Evolutionary conservation across 768 basidiomycete species (phyloP), one percentile per base, ranked within the genome.

Genomic region (Russula compacta): DNA sequence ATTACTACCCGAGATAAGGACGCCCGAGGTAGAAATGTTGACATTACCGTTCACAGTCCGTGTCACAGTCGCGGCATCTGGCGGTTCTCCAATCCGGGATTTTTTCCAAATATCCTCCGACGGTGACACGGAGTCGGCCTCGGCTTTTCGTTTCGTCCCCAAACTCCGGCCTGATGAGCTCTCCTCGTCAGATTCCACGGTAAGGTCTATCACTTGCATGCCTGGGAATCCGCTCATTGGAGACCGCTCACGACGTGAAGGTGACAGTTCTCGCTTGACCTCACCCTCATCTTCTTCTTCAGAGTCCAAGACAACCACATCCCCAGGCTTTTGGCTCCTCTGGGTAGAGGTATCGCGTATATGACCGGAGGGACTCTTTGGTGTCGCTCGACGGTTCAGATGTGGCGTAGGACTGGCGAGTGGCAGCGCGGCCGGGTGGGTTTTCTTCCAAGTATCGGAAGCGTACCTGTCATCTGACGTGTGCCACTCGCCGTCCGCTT

Each of bases 401-500:
- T 50, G 7, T 32, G 52, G 46, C 15, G 52, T 38, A 49, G 57
- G 56, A 50, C 61, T 58, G 33, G 35, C 39, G 11, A 32, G 8
- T n/a, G 47, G 75, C 59, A 59, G 64, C 70, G 66, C 64, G n/a
- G 39, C 36, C 33, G 53, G 77, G 71, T 87, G 83, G 0, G 72
- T 66, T 47, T 79, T 78, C 66, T 79, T 82, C 93, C 94, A 97
- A 35, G 72, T 75, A 1, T 75, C 67, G 19, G 91, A 93, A 1
- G 83, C 92, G 68, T 82, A 88, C 72, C 88, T 92, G 75, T 88
- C 81, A 73, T 98, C 93, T 17, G 81, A 75, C 1, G 93, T 93
- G 71, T 97, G 95, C 97, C 97, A 99, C 71, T 95, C 87, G 1
- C 93, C 95, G 70, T 95, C 86, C 6, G 92, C 83, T 72, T 99